phyloP scores from a whole-genome alignment of 495 filamentous ascomycete species.

The Neurospora tetrasperma region DNA sequence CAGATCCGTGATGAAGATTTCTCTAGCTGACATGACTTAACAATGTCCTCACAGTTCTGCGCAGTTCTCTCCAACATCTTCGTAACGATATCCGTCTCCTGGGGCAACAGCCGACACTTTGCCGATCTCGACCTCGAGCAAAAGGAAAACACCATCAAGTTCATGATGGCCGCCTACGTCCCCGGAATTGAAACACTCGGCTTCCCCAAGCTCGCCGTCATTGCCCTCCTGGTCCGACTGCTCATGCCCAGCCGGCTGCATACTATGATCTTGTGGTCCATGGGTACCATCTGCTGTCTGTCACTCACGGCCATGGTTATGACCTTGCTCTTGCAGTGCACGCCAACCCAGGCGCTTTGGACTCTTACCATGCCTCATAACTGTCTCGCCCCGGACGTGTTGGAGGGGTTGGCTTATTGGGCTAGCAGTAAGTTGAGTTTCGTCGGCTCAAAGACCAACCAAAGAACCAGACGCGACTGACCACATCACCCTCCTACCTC shows the following conservation, averaged over 20 bases:
- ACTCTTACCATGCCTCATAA: constrained; percentile 17
- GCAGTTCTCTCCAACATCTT: constrained; percentile 8
- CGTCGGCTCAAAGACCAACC: not conserved
- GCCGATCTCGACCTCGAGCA: constrained; percentile 16
- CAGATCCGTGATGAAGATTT: not conserved
- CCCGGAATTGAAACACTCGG: constrained; percentile 33
- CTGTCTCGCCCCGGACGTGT: not conserved
- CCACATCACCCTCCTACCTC: not conserved
- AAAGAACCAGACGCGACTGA: not conserved
- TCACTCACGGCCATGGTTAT: constrained; percentile 23
- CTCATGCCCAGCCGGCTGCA: constrained; percentile 24
- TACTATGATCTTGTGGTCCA: constrained; percentile 24
- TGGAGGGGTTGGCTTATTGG: not conserved
- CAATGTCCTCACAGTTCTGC: not conserved
- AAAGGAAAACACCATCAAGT: constrained; percentile 19
- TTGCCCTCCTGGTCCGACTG: constrained; percentile 29
- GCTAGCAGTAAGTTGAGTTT: not conserved
- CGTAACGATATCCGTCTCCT: constrained; percentile 6
- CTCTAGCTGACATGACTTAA: not conserved
- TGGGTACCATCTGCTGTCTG: constrained; percentile 20
- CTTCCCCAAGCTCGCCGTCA: constrained; percentile 36
- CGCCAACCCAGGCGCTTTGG: constrained; percentile 33
- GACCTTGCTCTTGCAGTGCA: constrained; percentile 34
- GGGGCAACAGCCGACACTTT: constrained; percentile 21
- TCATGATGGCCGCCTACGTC: constrained; percentile 26